Evolutionary conservation across 257 asterid genomes (phyloP).

Genomic region (Craterostigma plantagineum): DNA sequence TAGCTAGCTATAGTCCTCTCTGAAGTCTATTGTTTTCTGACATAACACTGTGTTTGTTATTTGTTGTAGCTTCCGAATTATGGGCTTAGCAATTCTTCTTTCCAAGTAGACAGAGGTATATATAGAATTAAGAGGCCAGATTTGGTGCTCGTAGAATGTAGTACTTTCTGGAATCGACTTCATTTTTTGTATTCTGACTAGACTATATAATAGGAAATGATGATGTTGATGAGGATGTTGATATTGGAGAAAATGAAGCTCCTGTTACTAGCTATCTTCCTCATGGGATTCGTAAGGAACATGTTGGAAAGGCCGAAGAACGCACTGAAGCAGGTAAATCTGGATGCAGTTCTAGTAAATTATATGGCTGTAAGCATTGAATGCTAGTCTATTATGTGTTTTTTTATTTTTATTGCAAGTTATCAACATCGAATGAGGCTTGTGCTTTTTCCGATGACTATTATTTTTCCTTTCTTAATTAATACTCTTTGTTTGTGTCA

Average conservation of each 20-base stretch:
- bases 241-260: slow-evolving; percentile 58
- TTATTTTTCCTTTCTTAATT: too few relatives aligned
- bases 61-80: slow-evolving; percentile 66
- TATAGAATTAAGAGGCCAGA: background rate
- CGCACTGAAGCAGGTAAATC: slow-evolving; percentile 65
- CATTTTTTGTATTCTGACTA: background rate
- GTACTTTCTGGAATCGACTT: background rate
- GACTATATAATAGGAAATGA: slow-evolving; percentile 13
- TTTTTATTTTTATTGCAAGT: too few relatives aligned
- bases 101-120: slow-evolving; percentile 65
- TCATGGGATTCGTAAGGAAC: slow-evolving; percentile 36
- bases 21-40: background rate
- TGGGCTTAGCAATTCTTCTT: slow-evolving; percentile 78
- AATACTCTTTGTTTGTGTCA: too few relatives aligned
- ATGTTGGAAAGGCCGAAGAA: slow-evolving; percentile 26
- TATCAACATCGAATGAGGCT: too few relatives aligned
- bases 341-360: slow-evolving; percentile 32
- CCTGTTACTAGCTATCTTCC: slow-evolving; percentile 48
- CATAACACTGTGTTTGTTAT: background rate
- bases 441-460: too few relatives aligned
- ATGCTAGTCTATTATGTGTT: too few relatives aligned
- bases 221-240: slow-evolving; percentile 56
- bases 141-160: background rate
- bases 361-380: too few relatives aligned
- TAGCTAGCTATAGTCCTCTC: too few relatives aligned